Conservation (phyloP, 2,329 filamentous ascomycete genomes). For the Phaeosphaeria sp. region DNA sequence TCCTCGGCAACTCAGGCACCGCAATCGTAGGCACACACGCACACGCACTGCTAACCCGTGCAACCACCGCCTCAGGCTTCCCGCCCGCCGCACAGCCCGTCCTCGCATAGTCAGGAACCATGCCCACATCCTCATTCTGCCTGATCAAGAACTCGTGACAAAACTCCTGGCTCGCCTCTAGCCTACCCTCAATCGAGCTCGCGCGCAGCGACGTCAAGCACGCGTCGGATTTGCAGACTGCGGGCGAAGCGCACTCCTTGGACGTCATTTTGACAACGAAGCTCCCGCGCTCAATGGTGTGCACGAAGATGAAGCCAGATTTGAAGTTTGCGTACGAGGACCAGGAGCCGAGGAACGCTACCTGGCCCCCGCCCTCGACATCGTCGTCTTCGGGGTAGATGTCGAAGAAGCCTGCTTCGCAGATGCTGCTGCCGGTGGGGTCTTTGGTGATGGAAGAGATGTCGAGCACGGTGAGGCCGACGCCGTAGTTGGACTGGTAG, state of each 20-base stretch:
- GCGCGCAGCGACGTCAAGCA: constrained; percentile 28
- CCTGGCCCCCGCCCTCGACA: constrained; percentile 38
- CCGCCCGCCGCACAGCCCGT: constrained; percentile 19
- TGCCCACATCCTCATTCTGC: constrained; percentile 19
- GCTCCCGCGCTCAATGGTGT: constrained; percentile 45
- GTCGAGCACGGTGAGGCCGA: constrained; percentile 47
- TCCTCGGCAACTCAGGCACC: constrained; percentile 31
- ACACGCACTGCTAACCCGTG: constrained; percentile 33
- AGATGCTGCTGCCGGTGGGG: constrained; percentile 44
- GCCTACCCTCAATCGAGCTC: constrained; percentile 24
- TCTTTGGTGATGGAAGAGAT: constrained; percentile 46
- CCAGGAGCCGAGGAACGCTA: constrained; percentile 52
- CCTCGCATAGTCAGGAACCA: constrained; percentile 25
- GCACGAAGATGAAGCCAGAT: constrained; percentile 43
- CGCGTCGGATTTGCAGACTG: constrained; percentile 25
- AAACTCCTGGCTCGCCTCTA: constrained; percentile 24
- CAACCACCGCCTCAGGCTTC: constrained; percentile 12
- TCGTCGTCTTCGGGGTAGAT: constrained; percentile 51
- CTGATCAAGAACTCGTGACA: constrained; percentile 25
- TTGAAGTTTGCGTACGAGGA: constrained; percentile 46
- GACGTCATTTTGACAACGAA: constrained; percentile 41
- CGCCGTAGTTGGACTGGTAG: constrained; percentile 52
- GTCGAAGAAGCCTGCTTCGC: constrained; percentile 51
- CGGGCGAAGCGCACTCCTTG: constrained; percentile 28
- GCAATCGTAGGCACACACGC: constrained; percentile 29